These are phyloP conservation scores for Arthrinium puccinioides DNA, from an alignment of 2,329 filamentous ascomycete genomes.

Conservation along the genomic window DNA sequence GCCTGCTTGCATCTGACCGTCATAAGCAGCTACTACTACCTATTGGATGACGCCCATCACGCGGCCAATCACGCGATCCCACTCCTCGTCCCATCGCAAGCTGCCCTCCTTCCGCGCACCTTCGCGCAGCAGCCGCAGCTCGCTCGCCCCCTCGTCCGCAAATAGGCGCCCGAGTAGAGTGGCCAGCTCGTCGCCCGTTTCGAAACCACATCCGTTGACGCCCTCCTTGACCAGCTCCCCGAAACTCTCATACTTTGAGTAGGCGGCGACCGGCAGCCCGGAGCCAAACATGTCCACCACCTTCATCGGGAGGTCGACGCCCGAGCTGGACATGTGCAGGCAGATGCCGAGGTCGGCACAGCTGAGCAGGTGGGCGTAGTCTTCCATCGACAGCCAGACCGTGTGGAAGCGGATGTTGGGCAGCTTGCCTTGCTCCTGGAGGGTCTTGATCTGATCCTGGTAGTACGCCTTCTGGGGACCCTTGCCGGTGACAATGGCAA, in stretches of 20 bases:
- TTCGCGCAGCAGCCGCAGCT: slow-evolving; percentile 54
- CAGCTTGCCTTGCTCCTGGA: slow-evolving; percentile 57
- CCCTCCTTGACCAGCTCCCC: slow-evolving; percentile 83
- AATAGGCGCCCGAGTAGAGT: slow-evolving; percentile 60
- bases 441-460: slow-evolving; percentile 52
- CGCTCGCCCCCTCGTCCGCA: slow-evolving; percentile 33
- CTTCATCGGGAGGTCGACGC: slow-evolving; percentile 97
- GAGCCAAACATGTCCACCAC: slow-evolving; percentile 99
- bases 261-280: slow-evolving; percentile 83
- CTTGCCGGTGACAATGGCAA: slow-evolving; percentile 91
- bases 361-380: slow-evolving; percentile 80
- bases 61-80: slow-evolving; percentile 74
- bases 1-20: no score
- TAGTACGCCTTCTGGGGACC: slow-evolving; percentile 79
- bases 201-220: slow-evolving; percentile 80
- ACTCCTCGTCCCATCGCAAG: slow-evolving; percentile 85
- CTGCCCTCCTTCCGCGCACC: slow-evolving; percentile 70
- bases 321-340: slow-evolving; percentile 86
- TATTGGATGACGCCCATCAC: slow-evolving; percentile 48
- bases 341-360: slow-evolving; percentile 86
- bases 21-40: no score
- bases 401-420: slow-evolving; percentile 66
- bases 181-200: slow-evolving; percentile 59
- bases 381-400: slow-evolving; percentile 74
- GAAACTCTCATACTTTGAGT: slow-evolving; percentile 81